These are phyloP conservation scores for Cucumis cinereus DNA, from an alignment of 306 rosid species.

Conservation along the genomic window DNA sequence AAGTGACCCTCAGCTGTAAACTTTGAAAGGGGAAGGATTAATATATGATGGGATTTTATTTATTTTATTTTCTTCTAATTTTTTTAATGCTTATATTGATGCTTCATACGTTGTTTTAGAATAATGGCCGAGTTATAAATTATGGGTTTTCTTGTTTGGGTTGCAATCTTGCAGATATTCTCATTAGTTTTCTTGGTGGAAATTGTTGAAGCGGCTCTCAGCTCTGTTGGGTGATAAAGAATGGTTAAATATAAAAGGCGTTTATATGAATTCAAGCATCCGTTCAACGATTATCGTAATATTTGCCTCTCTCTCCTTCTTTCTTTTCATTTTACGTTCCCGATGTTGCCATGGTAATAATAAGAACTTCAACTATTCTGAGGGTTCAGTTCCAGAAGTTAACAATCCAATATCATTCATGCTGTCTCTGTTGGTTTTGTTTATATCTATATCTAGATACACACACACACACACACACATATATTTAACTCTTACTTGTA, in stretches of 20 bases:
- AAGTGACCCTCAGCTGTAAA: background rate
- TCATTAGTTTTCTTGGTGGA: background rate
- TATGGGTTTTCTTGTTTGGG: background rate
- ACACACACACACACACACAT: no score
- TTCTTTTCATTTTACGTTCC: background rate
- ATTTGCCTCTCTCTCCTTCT: slow-evolving; percentile 1
- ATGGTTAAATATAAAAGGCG: slow-evolving; percentile 28
- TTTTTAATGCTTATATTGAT: background rate
- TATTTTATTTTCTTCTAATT: no score
- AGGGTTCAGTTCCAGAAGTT: background rate
- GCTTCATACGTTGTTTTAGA: background rate
- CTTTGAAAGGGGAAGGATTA: background rate
- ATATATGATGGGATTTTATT: background rate
- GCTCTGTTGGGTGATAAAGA: slow-evolving; percentile 16
- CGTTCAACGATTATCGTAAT: slow-evolving; percentile 50
- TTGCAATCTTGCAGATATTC: slow-evolving; percentile 19
- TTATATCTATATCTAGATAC: background rate
- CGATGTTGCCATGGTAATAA: background rate
- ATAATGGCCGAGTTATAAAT: background rate
- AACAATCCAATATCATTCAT: background rate
- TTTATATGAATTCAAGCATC: slow-evolving; percentile 36
- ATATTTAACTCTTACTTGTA: no score
- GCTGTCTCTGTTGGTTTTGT: background rate
- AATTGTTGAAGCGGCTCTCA: slow-evolving; percentile 7
- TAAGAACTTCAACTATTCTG: background rate